These are phyloP conservation scores for Syncephalis plumigaleata DNA, from an alignment of 371 early-diverging fungal species.

Conservation along the genomic window DNA sequence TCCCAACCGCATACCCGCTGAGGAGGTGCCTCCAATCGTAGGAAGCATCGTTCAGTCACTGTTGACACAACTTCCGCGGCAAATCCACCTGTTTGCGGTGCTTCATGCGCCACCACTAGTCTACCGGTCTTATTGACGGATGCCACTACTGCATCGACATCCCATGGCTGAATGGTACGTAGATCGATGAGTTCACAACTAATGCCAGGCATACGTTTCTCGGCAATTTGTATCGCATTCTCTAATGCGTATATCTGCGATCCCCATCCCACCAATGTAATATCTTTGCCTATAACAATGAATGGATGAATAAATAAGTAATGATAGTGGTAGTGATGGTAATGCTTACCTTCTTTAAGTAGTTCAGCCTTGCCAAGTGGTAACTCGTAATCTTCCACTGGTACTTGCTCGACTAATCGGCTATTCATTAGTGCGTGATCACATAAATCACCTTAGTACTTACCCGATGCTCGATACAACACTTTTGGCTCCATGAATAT, in stretches of 20 bases:
- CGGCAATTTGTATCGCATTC: slow-evolving; percentile 73
- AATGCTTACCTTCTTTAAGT: slow-evolving; percentile 48
- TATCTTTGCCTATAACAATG: slow-evolving; percentile 28
- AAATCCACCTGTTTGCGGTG: slow-evolving; percentile 83
- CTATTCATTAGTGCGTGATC: not conserved
- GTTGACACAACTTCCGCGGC: slow-evolving; percentile 89
- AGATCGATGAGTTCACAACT: slow-evolving; percentile 89
- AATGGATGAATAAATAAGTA: no score
- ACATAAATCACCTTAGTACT: not conserved
- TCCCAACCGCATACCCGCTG: slow-evolving; percentile 82
- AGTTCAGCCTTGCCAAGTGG: slow-evolving; percentile 92
- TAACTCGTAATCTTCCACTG: slow-evolving; percentile 78
- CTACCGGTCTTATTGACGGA: slow-evolving; percentile 95
- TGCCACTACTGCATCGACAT: slow-evolving; percentile 77
- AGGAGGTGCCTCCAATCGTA: slow-evolving; percentile 70
- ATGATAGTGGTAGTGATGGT: no score
- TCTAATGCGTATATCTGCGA: slow-evolving; percentile 88
- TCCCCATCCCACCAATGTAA: slow-evolving; percentile 90
- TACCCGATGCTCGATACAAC: slow-evolving; percentile 84
- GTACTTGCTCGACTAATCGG: slow-evolving; percentile 78
- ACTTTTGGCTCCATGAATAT: slow-evolving; percentile 95
- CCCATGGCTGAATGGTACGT: slow-evolving; percentile 86
- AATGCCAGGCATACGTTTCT: slow-evolving; percentile 77
- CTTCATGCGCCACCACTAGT: slow-evolving; percentile 88
- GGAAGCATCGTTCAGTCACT: slow-evolving; percentile 75